Conservation (phyloP, 2,329 filamentous ascomycete genomes). For the Paracorniculantispora psalliotae region DNA sequence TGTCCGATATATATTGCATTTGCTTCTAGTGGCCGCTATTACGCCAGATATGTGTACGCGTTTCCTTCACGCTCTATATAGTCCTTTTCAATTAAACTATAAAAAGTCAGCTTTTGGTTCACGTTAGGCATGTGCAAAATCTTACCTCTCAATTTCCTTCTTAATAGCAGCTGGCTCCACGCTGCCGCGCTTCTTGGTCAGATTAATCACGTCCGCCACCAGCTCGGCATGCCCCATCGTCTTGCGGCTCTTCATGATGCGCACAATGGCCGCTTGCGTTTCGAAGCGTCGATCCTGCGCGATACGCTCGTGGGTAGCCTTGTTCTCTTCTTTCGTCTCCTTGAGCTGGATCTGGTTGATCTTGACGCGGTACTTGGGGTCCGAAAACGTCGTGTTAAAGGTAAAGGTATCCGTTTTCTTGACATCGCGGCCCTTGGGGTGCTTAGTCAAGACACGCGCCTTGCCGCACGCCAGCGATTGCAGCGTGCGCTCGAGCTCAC, state of each 20-base stretch:
- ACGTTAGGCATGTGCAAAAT: not conserved
- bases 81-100: constrained; percentile 83
- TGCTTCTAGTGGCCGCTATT: constrained; percentile 14
- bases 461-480: constrained; percentile 94
- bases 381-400: constrained; percentile 70
- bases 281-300: constrained; percentile 89
- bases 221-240: constrained; percentile 79
- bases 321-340: constrained; percentile 92
- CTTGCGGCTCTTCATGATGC: constrained; percentile 96
- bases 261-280: constrained; percentile 92
- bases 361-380: constrained; percentile 86
- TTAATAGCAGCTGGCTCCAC: constrained; percentile 87
- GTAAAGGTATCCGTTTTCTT: constrained; percentile 74
- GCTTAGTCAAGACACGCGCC: constrained; percentile 76
- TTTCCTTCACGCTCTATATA: constrained; percentile 79
- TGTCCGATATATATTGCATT: not conserved
- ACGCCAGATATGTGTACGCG: constrained; percentile 67
- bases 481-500: constrained; percentile 81
- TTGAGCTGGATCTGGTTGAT: constrained; percentile 98
- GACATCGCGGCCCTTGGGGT: constrained; percentile 80
- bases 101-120: constrained; percentile 12
- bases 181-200: constrained; percentile 80
- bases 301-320: constrained; percentile 86
- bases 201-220: constrained; percentile 85
- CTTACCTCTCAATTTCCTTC: constrained; percentile 90